Evolutionary conservation across 164 flowering plant species (phyloP).

Genomic region (Annona squamosa): DNA sequence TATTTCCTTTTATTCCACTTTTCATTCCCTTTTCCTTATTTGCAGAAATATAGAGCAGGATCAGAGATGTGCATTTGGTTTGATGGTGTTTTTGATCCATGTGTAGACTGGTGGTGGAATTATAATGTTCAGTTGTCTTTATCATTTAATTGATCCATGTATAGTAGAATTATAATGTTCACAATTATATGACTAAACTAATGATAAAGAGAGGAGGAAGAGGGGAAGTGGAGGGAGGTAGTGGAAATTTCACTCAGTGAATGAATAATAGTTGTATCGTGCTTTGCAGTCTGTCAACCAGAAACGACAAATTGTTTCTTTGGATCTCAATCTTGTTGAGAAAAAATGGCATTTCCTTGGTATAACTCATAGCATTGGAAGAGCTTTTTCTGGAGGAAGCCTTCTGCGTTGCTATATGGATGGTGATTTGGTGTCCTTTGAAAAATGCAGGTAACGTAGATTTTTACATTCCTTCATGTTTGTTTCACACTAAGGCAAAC

Average conservation of each 20-base stretch:
- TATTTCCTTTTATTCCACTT: no score
- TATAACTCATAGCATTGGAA: constrained; percentile 85
- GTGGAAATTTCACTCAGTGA: background rate
- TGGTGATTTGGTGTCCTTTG: constrained; percentile 77
- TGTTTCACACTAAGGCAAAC: background rate
- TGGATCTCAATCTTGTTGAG: constrained; percentile 42
- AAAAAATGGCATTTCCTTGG: constrained; percentile 94
- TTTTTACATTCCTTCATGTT: constrained; percentile 4
- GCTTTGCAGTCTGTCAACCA: constrained; percentile 71
- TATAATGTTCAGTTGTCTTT: no score
- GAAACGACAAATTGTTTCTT: constrained; percentile 59
- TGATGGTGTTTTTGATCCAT: no score
- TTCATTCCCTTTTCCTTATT: no score
- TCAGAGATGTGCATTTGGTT: no score
- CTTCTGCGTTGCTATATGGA: constrained; percentile 71
- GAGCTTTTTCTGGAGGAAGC: constrained; percentile 99
- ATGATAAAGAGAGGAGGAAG: no score
- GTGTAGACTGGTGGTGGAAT: no score
- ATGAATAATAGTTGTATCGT: background rate
- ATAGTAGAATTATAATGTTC: no score
- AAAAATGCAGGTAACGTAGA: constrained; percentile 76
- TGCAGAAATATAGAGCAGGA: no score
- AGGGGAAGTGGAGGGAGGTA: no score
- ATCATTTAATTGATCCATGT: no score
- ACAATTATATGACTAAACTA: no score